phyloP scores from a whole-genome alignment of 371 early-diverging fungal species.

The Circinella minor region DNA sequence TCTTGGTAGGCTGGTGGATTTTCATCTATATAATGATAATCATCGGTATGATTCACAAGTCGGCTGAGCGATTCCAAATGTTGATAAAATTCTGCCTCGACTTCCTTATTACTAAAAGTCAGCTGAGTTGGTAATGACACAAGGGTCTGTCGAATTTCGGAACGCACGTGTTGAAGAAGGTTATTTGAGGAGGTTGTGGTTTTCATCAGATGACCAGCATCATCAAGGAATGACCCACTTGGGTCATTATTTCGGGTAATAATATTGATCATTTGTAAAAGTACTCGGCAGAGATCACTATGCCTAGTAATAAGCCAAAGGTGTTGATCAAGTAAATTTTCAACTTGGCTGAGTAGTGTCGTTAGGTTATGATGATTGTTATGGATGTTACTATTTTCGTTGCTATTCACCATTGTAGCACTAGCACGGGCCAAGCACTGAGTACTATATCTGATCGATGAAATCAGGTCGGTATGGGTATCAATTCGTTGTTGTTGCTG shows the following conservation, averaged over 20 bases:
- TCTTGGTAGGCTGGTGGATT: constrained; percentile 9
- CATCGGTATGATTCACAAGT: background rate
- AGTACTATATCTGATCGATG: background rate
- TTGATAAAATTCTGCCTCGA: constrained; percentile 10
- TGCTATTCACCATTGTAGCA: background rate
- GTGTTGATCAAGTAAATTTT: background rate
- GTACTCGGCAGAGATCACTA: background rate
- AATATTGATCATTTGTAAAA: background rate
- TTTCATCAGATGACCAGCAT: background rate
- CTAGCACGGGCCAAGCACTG: background rate
- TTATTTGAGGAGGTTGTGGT: background rate
- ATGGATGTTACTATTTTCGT: background rate
- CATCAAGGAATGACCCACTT: no score
- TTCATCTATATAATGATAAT: background rate
- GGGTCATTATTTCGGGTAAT: background rate
- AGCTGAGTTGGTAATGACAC: constrained; percentile 2
- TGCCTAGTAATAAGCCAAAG: background rate
- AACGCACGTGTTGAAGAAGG: background rate
- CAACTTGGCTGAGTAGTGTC: constrained; percentile 6
- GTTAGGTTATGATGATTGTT: background rate
- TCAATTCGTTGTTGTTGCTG: background rate
- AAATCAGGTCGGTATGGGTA: background rate
- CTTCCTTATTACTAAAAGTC: background rate
- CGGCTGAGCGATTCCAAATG: background rate
- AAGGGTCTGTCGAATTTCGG: constrained; percentile 3